phyloP scores from a whole-genome alignment of 345 rosid species.

The Citrus sinensis region DNA sequence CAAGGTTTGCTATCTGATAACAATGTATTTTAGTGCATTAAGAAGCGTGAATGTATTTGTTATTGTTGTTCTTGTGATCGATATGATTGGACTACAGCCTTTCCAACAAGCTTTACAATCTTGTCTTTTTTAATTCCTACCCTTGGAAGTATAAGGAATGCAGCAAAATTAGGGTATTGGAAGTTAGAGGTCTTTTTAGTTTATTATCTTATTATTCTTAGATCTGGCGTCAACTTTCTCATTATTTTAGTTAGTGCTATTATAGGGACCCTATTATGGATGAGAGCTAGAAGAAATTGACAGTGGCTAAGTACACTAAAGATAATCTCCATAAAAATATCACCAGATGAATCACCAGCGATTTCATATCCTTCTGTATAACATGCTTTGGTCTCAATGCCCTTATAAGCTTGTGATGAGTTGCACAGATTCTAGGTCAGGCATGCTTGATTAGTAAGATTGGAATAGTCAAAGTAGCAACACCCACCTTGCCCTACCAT shows the following conservation, averaged over 20 bases:
- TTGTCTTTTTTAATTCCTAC: background rate
- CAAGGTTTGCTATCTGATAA: conserved; percentile 47
- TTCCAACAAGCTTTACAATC: background rate
- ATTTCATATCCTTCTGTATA: conserved; percentile 1
- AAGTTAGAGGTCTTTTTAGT: background rate
- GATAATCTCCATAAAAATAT: background rate
- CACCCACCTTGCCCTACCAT: conserved; percentile 20
- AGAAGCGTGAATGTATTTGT: background rate
- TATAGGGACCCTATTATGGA: background rate
- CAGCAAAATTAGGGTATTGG: background rate
- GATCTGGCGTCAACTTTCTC: background rate
- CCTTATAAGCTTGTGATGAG: conserved; percentile 3
- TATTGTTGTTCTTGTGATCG: background rate
- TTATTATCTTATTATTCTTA: background rate
- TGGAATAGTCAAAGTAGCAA: conserved; percentile 17
- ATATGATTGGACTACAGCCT: background rate
- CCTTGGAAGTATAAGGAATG: background rate
- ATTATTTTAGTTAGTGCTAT: background rate
- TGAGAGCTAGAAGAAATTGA: background rate
- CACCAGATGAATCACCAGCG: background rate
- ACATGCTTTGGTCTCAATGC: conserved; percentile 14
- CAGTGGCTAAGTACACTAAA: background rate
- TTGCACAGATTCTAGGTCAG: conserved; percentile 13
- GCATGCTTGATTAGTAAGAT: conserved; percentile 21
- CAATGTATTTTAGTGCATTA: background rate